Conservation (phyloP, 129 eudicot genomes). For the Cynara cardunculus region DNA sequence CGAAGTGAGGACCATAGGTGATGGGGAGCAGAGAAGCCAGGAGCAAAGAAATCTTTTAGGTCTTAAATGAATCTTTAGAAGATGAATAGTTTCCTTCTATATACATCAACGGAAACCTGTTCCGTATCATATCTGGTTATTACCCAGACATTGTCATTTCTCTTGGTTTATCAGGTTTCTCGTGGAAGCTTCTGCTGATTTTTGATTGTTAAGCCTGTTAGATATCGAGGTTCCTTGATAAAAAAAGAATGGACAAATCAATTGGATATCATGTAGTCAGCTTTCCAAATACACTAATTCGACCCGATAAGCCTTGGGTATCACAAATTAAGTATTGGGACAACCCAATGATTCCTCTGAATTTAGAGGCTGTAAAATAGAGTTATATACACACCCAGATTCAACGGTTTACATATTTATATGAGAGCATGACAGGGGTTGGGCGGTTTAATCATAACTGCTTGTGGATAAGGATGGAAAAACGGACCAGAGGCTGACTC, state of each 20-base stretch:
- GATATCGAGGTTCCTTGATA: too few relatives aligned
- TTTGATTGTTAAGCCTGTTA: not conserved
- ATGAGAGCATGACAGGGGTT: not conserved
- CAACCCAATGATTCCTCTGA: not conserved
- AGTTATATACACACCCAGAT: not conserved
- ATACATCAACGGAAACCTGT: not conserved
- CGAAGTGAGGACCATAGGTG: not conserved
- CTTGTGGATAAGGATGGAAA: not conserved
- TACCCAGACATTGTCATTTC: not conserved
- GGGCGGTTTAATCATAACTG: not conserved
- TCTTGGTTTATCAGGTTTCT: not conserved
- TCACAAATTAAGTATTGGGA: not conserved
- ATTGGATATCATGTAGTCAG: too few relatives aligned
- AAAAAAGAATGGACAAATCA: too few relatives aligned
- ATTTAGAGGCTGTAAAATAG: not conserved
- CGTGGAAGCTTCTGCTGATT: not conserved
- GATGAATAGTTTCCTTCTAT: not conserved
- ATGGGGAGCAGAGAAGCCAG: not conserved
- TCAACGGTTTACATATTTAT: not conserved
- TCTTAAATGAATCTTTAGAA: not conserved
- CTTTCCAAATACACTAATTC: not conserved
- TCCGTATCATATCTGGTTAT: not conserved
- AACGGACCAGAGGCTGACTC: too few relatives aligned
- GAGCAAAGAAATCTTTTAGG: too few relatives aligned
- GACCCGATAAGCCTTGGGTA: not conserved